phyloP scores from a whole-genome alignment of 495 filamentous ascomycete genomes.

The Entonaema liquescens region DNA sequence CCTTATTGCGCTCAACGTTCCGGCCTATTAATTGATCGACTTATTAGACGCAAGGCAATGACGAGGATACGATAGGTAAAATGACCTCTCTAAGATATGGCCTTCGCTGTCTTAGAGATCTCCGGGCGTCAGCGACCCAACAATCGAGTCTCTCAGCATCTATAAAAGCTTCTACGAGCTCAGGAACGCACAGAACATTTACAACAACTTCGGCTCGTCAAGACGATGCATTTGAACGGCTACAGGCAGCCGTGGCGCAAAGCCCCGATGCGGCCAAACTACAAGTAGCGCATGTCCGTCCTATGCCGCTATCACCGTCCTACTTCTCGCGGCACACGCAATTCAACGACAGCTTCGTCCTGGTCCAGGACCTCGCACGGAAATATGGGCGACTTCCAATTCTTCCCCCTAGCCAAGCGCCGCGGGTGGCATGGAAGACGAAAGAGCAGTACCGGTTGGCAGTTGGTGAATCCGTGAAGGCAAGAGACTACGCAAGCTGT shows the following conservation, averaged over 20 bases:
- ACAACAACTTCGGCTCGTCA: constrained; percentile 25
- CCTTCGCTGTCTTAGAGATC: constrained; percentile 44
- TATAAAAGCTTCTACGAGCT: constrained; percentile 13
- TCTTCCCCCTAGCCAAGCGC: constrained; percentile 68
- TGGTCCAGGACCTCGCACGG: constrained; percentile 72
- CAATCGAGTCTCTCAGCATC: constrained; percentile 26
- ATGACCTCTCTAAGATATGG: constrained; percentile 45
- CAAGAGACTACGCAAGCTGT: constrained; percentile 79
- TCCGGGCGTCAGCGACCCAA: constrained; percentile 27
- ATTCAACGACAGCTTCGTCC: constrained; percentile 86
- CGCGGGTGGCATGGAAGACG: constrained; percentile 85
- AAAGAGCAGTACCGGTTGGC: constrained; percentile 76
- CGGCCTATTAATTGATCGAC: neutral
- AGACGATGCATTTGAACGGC: constrained; percentile 15
- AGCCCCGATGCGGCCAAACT: constrained; percentile 29
- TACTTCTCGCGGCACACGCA: constrained; percentile 89
- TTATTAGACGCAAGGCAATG: constrained; percentile 35
- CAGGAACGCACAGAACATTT: constrained; percentile 27
- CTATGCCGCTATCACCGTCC: constrained; percentile 84
- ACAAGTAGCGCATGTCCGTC: constrained; percentile 60
- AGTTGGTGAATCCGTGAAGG: constrained; percentile 78
- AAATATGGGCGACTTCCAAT: constrained; percentile 76
- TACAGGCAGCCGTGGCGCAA: constrained; percentile 32
- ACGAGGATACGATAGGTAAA: constrained; percentile 40
- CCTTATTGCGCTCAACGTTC: constrained; percentile 1